Conservation (phyloP, 805 yeast genomes). For the Blastobotrys chiropterorum region DNA sequence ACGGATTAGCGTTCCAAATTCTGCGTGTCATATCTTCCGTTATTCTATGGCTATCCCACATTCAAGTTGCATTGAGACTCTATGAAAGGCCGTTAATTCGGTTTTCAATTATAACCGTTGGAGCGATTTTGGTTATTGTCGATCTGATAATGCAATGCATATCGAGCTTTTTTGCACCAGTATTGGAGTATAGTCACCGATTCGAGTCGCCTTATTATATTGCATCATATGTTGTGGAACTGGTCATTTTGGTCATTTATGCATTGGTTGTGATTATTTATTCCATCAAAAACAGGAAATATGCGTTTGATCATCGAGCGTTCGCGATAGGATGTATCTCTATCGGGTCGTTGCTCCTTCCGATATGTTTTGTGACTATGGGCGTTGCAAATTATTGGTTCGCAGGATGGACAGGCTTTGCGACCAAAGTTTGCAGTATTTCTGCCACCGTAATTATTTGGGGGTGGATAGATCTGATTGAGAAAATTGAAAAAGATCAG, state of each 20-base stretch:
- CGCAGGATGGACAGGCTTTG: conserved; percentile 44
- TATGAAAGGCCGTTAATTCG: conserved; percentile 21
- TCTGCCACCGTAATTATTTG: conserved; percentile 50
- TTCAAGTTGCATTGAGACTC: conserved; percentile 42
- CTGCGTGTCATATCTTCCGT: conserved; percentile 38
- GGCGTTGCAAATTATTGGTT: conserved; percentile 36
- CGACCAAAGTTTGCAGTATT: conserved; percentile 43
- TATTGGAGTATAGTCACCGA: conserved; percentile 19
- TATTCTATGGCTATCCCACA: conserved; percentile 48
- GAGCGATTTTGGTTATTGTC: conserved; percentile 30
- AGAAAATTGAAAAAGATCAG: conserved; percentile 41
- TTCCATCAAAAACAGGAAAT: conserved; percentile 34
- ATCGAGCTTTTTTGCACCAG: conserved; percentile 15
- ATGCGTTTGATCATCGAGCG: conserved; percentile 42
- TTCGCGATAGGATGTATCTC: conserved; percentile 45
- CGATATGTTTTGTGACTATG: conserved; percentile 34
- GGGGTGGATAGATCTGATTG: conserved; percentile 61
- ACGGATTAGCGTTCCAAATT: conserved; percentile 34
- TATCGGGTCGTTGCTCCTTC: conserved; percentile 35
- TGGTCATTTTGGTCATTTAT: conserved; percentile 29
- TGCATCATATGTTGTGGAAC: conserved; percentile 28
- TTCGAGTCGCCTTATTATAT: conserved; percentile 30
- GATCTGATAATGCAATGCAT: conserved; percentile 26
- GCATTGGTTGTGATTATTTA: conserved; percentile 35
- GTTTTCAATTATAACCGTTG: conserved; percentile 29